Conservation (phyloP, 176 grass and related monocot genomes). For the Dactylis glomerata region DNA sequence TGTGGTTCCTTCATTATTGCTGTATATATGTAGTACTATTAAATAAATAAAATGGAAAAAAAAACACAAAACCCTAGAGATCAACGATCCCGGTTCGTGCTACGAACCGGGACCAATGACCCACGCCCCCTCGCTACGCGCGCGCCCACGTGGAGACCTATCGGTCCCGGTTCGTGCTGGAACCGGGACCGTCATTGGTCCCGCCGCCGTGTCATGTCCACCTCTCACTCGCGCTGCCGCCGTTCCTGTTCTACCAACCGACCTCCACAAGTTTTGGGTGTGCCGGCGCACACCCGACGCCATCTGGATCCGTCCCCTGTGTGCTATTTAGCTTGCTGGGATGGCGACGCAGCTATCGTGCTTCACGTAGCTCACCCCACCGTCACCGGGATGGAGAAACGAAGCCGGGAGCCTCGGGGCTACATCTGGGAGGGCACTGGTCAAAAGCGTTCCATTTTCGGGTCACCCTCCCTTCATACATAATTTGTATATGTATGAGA, state of each 20-base stretch:
- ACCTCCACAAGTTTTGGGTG: neutral
- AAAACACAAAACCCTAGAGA: no score
- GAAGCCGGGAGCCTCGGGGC: slow-evolving; percentile 1
- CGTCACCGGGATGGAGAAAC: slow-evolving; percentile 22
- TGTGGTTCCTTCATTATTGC: no score
- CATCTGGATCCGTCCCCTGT: neutral
- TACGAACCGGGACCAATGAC: no score
- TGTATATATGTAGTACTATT: no score
- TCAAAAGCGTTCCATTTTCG: neutral
- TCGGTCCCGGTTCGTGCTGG: no score
- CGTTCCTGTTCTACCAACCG: neutral
- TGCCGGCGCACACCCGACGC: neutral
- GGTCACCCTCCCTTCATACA: slow-evolving; percentile 15
- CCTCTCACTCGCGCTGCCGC: neutral
- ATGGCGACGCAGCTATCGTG: slow-evolving; percentile 65
- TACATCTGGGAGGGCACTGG: neutral
- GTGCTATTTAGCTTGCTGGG: neutral
- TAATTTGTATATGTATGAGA: neutral
- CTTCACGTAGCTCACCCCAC: slow-evolving; percentile 48
- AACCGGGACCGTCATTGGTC: no score
- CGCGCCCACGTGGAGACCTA: no score
- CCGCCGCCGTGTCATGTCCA: neutral
- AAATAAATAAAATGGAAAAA: no score
- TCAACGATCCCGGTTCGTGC: no score
- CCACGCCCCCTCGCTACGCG: no score